Conservation (phyloP, 495 filamentous ascomycete genomes). For the Penicillium nucicola region DNA sequence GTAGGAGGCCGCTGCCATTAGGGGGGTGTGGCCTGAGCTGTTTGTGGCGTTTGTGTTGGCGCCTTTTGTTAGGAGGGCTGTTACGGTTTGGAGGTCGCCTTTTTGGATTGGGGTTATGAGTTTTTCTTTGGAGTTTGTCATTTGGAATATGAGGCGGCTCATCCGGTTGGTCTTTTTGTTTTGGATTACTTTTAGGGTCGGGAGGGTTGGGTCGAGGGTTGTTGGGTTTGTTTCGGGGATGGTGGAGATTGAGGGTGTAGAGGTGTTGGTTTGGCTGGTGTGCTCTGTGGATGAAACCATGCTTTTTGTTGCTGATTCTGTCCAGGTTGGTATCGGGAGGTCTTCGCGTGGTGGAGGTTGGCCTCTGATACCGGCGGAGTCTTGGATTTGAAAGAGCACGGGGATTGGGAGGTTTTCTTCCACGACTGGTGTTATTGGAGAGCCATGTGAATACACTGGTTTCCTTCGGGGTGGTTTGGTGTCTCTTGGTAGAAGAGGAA, state of each 20-base stretch:
- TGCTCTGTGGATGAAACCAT: neutral
- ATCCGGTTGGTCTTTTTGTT: constrained; percentile 11
- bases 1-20: constrained; percentile 31
- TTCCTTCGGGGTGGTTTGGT: neutral
- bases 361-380: neutral
- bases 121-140: constrained; percentile 6
- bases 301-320: neutral
- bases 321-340: neutral
- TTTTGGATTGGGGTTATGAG: constrained; percentile 10
- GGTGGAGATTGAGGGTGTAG: neutral
- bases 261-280: neutral
- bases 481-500: neutral
- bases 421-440: constrained; percentile 1
- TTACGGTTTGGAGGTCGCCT: neutral
- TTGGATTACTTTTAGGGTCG: neutral
- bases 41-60: constrained; percentile 37
- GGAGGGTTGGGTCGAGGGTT: neutral
- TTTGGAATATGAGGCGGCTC: constrained; percentile 11
- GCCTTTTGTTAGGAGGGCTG: constrained; percentile 26
- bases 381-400: neutral
- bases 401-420: constrained; percentile 9
- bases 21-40: constrained; percentile 27
- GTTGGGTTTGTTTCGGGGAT: neutral
- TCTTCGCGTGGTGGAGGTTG: neutral
- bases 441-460: neutral